Percentiles rank a stretch among this genome's conserved stretches.
Evolutionary conservation across 306 rosid species (phyloP).

Genomic region (Macrotyloma uniflorum): DNA sequence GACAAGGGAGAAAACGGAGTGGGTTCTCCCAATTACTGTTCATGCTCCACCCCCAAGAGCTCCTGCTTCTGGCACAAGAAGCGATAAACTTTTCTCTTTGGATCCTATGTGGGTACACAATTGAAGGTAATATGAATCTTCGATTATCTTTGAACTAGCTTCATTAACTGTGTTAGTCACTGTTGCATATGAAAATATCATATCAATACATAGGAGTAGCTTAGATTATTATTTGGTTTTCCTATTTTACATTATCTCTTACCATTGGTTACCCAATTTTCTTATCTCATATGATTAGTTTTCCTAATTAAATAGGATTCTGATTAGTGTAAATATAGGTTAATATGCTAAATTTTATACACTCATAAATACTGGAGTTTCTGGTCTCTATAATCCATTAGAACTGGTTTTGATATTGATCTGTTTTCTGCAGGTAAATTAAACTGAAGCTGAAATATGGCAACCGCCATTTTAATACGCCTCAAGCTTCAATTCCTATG

Average conservation of each 20-base stretch:
- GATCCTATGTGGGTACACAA: constrained; percentile 69
- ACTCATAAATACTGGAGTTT: neutral
- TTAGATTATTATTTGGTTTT: neutral
- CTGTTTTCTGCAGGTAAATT: constrained; percentile 37
- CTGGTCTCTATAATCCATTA: no score
- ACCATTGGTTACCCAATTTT: neutral
- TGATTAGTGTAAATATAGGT: neutral
- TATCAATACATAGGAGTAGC: neutral
- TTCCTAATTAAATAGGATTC: neutral
- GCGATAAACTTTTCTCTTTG: constrained; percentile 68
- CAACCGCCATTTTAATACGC: neutral
- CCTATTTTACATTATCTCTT: neutral
- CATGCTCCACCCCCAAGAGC: constrained; percentile 78
- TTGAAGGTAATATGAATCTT: constrained; percentile 54
- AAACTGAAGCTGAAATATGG: constrained; percentile 28
- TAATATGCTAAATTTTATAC: neutral
- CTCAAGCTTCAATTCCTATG: constrained; percentile 29
- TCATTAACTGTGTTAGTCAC: neutral
- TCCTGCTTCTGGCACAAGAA: constrained; percentile 59
- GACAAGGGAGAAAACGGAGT: constrained; percentile 88
- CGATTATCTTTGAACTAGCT: neutral
- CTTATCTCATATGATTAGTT: neutral
- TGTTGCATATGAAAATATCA: neutral
- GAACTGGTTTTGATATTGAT: constrained; percentile 1
- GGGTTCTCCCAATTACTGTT: constrained; percentile 96